Evolutionary conservation across 192 early-diverging fungal genomes (phyloP).

Genomic region (Diversispora epigaea): DNA sequence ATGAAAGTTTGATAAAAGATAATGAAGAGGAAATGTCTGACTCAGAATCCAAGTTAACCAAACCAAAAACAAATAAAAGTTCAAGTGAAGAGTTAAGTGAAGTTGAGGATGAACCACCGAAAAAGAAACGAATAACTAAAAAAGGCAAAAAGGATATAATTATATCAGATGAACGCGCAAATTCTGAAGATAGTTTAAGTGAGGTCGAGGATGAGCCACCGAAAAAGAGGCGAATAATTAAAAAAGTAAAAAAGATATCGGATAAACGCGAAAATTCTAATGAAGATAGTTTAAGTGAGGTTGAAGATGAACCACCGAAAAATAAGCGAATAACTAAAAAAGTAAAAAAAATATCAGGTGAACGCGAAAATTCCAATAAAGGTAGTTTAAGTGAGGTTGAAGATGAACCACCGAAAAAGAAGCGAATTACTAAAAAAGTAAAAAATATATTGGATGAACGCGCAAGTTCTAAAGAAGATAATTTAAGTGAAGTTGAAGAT

Average conservation of each 20-base stretch:
- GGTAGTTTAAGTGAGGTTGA: too few relatives aligned
- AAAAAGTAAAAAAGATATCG: not conserved
- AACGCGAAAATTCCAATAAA: not conserved
- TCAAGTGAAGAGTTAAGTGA: not conserved
- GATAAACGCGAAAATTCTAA: not conserved
- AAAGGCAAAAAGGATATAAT: not conserved
- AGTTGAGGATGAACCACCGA: not conserved
- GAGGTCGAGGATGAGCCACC: not conserved
- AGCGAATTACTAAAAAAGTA: too few relatives aligned
- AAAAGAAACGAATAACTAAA: not conserved
- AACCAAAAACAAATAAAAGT: not conserved
- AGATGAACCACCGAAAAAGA: too few relatives aligned
- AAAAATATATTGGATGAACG: too few relatives aligned
- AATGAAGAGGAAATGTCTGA: too few relatives aligned
- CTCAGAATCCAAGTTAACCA: not conserved
- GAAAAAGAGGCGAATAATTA: not conserved
- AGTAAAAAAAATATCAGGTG: not conserved
- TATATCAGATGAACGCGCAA: not conserved
- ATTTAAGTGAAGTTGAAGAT: too few relatives aligned
- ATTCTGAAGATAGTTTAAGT: not conserved
- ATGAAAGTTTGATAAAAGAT: too few relatives aligned
- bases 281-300: not conserved
- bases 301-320: conserved; percentile 2
- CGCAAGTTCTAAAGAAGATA: too few relatives aligned
- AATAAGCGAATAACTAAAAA: not conserved